Evolutionary conservation across 2,329 filamentous ascomycete genomes (phyloP).

Genomic region (Sclerotinia glacialis): DNA sequence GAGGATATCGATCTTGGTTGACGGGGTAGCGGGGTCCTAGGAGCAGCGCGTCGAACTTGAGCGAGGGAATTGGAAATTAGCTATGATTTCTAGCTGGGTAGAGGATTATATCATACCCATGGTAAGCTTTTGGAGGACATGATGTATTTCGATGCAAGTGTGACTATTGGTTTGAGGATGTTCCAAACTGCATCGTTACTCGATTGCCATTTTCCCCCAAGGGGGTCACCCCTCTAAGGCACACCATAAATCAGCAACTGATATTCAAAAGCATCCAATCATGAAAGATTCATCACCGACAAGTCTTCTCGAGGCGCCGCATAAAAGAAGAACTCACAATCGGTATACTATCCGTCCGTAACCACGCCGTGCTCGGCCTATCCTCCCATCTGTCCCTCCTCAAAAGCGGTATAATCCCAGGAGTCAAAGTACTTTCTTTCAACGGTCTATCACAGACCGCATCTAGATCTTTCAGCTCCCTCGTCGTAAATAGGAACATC

Average conservation of each 20-base stretch:
- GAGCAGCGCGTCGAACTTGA: constrained; percentile 5
- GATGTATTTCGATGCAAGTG: background rate
- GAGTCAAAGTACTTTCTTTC: background rate
- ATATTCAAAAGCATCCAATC: background rate
- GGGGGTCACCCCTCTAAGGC: background rate
- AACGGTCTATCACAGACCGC: background rate
- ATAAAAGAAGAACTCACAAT: background rate
- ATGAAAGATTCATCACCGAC: no score
- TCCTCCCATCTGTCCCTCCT: constrained; percentile 7
- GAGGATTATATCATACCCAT: background rate
- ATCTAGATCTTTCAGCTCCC: constrained; percentile 16
- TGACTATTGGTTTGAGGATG: background rate
- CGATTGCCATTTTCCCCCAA: constrained; percentile 11
- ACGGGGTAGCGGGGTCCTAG: background rate
- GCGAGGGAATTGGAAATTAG: background rate
- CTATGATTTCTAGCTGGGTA: background rate
- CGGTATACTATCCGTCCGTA: background rate
- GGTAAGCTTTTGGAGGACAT: constrained; percentile 4
- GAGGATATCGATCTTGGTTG: background rate
- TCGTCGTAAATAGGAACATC: background rate
- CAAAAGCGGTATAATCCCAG: background rate
- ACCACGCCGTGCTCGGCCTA: constrained; percentile 5
- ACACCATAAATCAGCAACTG: background rate
- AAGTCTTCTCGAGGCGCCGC: background rate
- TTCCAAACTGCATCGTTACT: constrained; percentile 13